Evolutionary conservation across 2,329 filamentous ascomycete species (phyloP).

Genomic region (Colletotrichum endophyticum): DNA sequence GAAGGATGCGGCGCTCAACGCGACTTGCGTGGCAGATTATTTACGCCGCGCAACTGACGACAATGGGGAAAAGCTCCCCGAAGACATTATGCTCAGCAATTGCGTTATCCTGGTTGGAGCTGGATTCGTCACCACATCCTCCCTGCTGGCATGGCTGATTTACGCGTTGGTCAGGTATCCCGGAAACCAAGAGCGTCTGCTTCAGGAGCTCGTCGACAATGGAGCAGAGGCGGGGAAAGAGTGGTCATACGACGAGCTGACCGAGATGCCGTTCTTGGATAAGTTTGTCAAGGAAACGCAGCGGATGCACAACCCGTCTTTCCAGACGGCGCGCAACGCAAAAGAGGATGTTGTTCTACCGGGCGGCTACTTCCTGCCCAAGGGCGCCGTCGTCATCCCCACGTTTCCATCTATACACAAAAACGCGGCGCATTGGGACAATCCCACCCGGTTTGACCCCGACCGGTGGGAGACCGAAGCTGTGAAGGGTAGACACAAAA

Average conservation of each 20-base stretch:
- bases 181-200: neutral
- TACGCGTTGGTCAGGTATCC: neutral
- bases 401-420: slow-evolving; percentile 2
- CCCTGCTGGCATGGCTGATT: neutral
- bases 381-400: neutral
- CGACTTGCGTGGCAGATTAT: slow-evolving; percentile 3
- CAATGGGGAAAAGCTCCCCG: neutral
- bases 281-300: slow-evolving; percentile 2
- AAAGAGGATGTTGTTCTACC: neutral
- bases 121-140: neutral
- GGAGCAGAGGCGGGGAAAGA: neutral
- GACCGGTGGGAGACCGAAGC: neutral
- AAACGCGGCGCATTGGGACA: neutral
- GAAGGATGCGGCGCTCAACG: neutral
- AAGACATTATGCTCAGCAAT: neutral
- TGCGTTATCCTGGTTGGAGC: slow-evolving; percentile 6
- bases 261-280: neutral
- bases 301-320: slow-evolving; percentile 1
- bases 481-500: neutral
- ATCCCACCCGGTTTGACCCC: neutral
- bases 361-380: neutral
- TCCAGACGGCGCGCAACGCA: slow-evolving; percentile 1
- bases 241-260: neutral
- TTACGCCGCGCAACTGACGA: neutral
- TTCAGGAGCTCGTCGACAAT: neutral